A percentile compares a stretch with the other conserved stretches of the same genome.
These are phyloP conservation scores for Boletus tylopilopsis DNA, from an alignment of 768 basidiomycete genomes.

Conservation along the genomic window DNA sequence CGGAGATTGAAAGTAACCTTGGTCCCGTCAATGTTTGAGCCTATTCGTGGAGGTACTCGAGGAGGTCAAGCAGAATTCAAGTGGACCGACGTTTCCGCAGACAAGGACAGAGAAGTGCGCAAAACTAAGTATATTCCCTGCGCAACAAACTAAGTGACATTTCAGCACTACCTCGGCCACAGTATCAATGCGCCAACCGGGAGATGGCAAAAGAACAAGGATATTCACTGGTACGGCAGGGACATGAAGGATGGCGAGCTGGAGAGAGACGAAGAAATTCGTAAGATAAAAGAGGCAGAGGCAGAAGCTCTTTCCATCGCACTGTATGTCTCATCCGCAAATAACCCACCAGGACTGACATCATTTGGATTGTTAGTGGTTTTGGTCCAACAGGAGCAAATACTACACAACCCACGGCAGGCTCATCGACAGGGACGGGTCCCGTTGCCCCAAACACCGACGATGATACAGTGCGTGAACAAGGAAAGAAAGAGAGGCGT, in stretches of 20 bases:
- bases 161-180: slow-evolving; percentile 90
- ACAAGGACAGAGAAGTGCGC: slow-evolving; percentile 87
- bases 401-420: slow-evolving; percentile 20
- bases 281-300: slow-evolving; percentile 80
- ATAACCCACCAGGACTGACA: slow-evolving; percentile 1
- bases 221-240: slow-evolving; percentile 92
- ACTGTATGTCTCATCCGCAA: slow-evolving; percentile 47
- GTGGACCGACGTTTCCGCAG: slow-evolving; percentile 86
- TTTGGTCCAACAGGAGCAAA: slow-evolving; percentile 55
- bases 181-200: slow-evolving; percentile 94
- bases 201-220: slow-evolving; percentile 97
- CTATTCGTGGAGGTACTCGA: slow-evolving; percentile 82
- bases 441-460: slow-evolving; percentile 17
- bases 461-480: slow-evolving; percentile 31
- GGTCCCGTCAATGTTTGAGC: slow-evolving; percentile 60
- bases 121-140: background rate
- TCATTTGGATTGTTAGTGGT: slow-evolving; percentile 47
- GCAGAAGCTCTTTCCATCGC: slow-evolving; percentile 83
- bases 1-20: slow-evolving; percentile 11
- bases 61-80: slow-evolving; percentile 92
- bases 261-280: slow-evolving; percentile 69
- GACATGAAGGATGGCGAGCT: slow-evolving; percentile 43
- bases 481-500: slow-evolving; percentile 48
- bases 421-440: slow-evolving; percentile 18
- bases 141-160: background rate